Base-by-base conservation (phyloP, 805 yeast genomes). In the Huiozyma naganishii region DNA sequence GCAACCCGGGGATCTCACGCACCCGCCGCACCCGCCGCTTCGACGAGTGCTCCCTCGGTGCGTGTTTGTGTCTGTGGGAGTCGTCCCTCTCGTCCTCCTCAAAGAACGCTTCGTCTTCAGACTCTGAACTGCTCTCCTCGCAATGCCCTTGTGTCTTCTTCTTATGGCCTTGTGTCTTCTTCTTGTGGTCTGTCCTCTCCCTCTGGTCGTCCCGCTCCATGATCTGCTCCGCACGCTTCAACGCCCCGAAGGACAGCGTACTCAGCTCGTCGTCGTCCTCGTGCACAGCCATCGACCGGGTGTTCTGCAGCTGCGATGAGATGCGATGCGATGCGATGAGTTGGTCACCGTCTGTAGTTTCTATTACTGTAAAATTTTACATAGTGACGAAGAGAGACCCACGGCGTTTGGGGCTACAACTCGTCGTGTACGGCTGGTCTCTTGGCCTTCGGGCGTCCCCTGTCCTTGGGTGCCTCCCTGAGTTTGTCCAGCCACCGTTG, bases 1-100 rank as follows among this genome's bases (percentile, higher is more conserved):
- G 65, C 39, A 83, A 58, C 0, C 90, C 92, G 1, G 84, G 90
- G 9, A 89, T 79, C 37, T 80, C 78, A 50, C 97, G 72, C 33
- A 86, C 69, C 49, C 71, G 69, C 0, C 86, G 68, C 0, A 83
- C 94, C 12, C 80, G 82, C 50, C 66, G 73, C 61, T 83, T 87
- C 0, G 95, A 68, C 6, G 92, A 82, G 27, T 76, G 56, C 57
- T 85, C 97, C 2, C 78, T 66, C 9, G 98, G 98, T 0, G 95
- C 96, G 67, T 90, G 95, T 58, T 89, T 90, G 49, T 64, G 71
- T 52, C 69, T 74, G 37, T 36, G 50, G 12, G 42, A 42, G 37
- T 37, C 37, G 17, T 50, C 60, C 9, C 46, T 53, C 39, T 50
- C 54, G 1, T 54, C 63, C 36, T 59, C 69, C 48, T 68, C 72